Evolutionary conservation across 345 rosid species (phyloP), one percentile per base, ranked within the genome.

Genomic region (Salix viminalis): DNA sequence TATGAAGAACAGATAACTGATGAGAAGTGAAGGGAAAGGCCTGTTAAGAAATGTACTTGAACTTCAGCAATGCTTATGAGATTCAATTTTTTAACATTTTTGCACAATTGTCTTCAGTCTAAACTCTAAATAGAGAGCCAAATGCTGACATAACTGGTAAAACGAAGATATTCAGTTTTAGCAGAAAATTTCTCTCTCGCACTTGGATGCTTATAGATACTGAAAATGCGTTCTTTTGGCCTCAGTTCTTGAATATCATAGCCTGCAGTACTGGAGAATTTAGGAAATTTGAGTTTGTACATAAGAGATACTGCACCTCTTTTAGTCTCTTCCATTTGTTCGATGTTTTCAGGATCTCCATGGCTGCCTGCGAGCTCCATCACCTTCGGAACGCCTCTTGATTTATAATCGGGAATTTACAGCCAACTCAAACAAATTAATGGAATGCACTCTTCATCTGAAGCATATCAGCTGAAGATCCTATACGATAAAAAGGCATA

Each of bases 251-350:
- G 58, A 50, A 0, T 50, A 18, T 50, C n/a, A 50, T 50, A 50
- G 18, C 58, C 58, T 16, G 58, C 58, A 18, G 58, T 7, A 50
- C n/a, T 18, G 23, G n/a, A 50, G 58, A 5, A 18, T 50, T 50
- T 50, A 50, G 8, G 58, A 18, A 50, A 50, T 50, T 50, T 18
- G 58, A 50, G 58, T 50, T 18, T 50, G n/a, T 18, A 50, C 23
- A 23, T 48, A 1, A 39, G n/a, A 46, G 44, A 68, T 50, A 54
- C 23, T 80, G 81, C 76, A 90, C 96, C 96, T 85, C 77, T 74
- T 80, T 81, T 84, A 15, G 76, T 76, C 56, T 28, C 85, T 80
- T 85, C 86, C 80, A 77, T 75, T 74, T 75, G 77, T 65, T 80
- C 81, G 65, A 75, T 56, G 62, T 71, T 82, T 66, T 74, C 76